These are phyloP conservation scores for Garcia nutans DNA, from an alignment of 345 rosid species.

Conservation along the genomic window DNA sequence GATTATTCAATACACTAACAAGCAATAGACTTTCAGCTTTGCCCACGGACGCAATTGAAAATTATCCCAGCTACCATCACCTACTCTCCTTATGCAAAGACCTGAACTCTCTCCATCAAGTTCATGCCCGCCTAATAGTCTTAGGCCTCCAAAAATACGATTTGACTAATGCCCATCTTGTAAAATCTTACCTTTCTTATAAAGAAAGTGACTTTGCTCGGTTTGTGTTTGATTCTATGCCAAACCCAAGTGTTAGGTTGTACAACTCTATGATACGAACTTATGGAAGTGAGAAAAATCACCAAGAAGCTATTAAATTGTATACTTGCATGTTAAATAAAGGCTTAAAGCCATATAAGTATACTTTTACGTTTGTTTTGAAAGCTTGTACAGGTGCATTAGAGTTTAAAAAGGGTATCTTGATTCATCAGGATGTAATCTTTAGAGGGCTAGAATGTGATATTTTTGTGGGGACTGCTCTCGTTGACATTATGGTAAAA, in stretches of 20 bases:
- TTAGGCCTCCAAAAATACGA: slow-evolving; percentile 43
- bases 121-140: slow-evolving; percentile 44
- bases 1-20: not conserved
- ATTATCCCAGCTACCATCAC: slow-evolving; percentile 17
- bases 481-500: slow-evolving; percentile 50
- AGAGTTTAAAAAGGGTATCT: slow-evolving; percentile 48
- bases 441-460: slow-evolving; percentile 50
- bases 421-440: slow-evolving; percentile 36
- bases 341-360: slow-evolving; percentile 50
- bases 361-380: slow-evolving; percentile 61
- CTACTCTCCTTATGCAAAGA: slow-evolving; percentile 43
- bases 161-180: slow-evolving; percentile 29
- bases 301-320: slow-evolving; percentile 44
- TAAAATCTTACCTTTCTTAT: slow-evolving; percentile 43
- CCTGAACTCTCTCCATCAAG: slow-evolving; percentile 38
- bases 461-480: slow-evolving; percentile 50
- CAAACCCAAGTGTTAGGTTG: slow-evolving; percentile 41
- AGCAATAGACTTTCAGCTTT: not conserved
- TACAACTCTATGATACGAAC: slow-evolving; percentile 57
- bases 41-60: not conserved
- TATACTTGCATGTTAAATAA: slow-evolving; percentile 37
- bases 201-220: slow-evolving; percentile 48
- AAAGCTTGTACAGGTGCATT: slow-evolving; percentile 50
- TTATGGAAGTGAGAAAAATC: slow-evolving; percentile 34
- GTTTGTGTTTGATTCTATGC: slow-evolving; percentile 40